These are phyloP conservation scores for Macrophomina pseudophaseolina DNA, from an alignment of 2,329 filamentous ascomycete species.

Conservation along the genomic window DNA sequence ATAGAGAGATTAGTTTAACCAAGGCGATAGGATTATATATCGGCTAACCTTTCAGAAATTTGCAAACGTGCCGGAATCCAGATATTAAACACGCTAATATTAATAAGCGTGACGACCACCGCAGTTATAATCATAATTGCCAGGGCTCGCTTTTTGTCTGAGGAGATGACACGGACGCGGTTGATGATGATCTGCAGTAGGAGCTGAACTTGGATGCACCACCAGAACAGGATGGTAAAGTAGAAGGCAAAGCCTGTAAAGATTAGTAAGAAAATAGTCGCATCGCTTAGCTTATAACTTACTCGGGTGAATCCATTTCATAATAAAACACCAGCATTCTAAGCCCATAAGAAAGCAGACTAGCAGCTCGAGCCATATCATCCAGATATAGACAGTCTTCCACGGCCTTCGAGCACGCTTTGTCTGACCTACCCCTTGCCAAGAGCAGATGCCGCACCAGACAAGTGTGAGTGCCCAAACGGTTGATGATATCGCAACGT, in stretches of 20 bases:
- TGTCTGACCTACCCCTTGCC: slow-evolving; percentile 39
- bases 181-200: slow-evolving; percentile 50
- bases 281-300: slow-evolving; percentile 21
- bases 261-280: not conserved
- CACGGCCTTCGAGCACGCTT: slow-evolving; percentile 36
- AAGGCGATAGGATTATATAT: too few relatives aligned
- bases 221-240: slow-evolving; percentile 40
- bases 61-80: slow-evolving; percentile 49
- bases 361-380: slow-evolving; percentile 56
- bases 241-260: slow-evolving; percentile 42
- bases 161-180: slow-evolving; percentile 43
- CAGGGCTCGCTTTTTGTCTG: slow-evolving; percentile 38
- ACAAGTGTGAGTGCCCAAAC: slow-evolving; percentile 39
- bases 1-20: not conserved
- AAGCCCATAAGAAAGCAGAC: slow-evolving; percentile 51
- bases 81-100: slow-evolving; percentile 46
- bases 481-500: slow-evolving; percentile 39
- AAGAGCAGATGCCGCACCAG: slow-evolving; percentile 38
- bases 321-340: slow-evolving; percentile 44
- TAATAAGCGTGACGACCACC: slow-evolving; percentile 43
- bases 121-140: slow-evolving; percentile 46
- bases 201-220: slow-evolving; percentile 46
- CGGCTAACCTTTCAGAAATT: slow-evolving; percentile 33
- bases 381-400: slow-evolving; percentile 51
- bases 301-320: slow-evolving; percentile 42